Base-by-base conservation (phyloP, 345 rosid species). In the Eucalyptus regnans region DNA sequence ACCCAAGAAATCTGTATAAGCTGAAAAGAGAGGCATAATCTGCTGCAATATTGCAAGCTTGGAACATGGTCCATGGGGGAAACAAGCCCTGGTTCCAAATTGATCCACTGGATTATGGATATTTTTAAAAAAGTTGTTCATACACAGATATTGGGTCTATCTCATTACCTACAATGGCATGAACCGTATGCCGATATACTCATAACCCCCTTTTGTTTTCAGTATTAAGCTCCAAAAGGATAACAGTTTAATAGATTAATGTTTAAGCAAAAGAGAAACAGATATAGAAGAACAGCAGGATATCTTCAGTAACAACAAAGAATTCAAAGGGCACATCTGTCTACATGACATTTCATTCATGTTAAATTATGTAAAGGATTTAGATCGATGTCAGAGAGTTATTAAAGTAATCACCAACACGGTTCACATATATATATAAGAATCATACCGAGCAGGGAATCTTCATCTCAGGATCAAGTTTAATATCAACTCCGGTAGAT, bases 401-500 rank as follows among this genome's bases (percentile, higher is more conserved):
- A 20, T 10, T 76, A 44, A 76, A 76, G 83, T 10, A 41, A 76
- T 86, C 87, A 50, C 44, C 12, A 56, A 58, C 31, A 25, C 15
- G 2, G 17, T 41, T 56, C 76, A 54, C 43, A n/a, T 5, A 48
- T 46, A 48, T 46, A 25, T 71, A 48, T 22, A 88, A 51, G 83
- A 88, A 89, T 37, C 93, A 93, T 95, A 96, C 99, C 92, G 95
- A 86, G 90, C 99, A 97, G 49, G 98, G 99, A 89, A 96, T 91
- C 91, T 95, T 94, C 98, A 96, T 97, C 81, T 91, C 90, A 50
- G 97, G 98, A 91, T 96, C 95, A 46, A 97, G 93, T 91, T 95
- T 95, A 90, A 96, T 86, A 87, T 97, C 94, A 91, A 94, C 96
- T 60, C 98, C 98, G 11, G 49, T 91, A 62, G 98, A 92, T 89